These are phyloP conservation scores for Vitis vinifera DNA, from an alignment of 164 flowering plant species.

Conservation along the genomic window DNA sequence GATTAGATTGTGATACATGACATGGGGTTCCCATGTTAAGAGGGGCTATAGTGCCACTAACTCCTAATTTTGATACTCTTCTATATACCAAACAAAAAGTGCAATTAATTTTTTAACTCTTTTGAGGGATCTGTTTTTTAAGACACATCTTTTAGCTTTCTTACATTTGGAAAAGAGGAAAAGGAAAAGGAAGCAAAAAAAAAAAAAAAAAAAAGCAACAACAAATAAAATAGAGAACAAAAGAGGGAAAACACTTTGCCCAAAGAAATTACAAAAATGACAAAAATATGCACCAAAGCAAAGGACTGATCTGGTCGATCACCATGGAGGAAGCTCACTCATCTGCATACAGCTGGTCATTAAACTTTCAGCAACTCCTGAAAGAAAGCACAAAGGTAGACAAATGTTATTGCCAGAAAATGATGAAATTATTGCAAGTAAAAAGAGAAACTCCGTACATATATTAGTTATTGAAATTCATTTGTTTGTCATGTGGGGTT, in stretches of 20 bases:
- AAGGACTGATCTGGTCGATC: background rate
- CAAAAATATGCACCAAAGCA: background rate
- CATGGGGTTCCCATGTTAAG: no score
- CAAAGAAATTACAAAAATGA: background rate
- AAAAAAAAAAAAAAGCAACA: background rate
- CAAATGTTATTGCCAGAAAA: background rate
- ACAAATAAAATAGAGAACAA: no score
- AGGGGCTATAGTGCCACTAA: background rate
- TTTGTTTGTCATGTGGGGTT: no score
- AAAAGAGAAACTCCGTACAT: background rate
- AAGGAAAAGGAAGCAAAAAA: background rate
- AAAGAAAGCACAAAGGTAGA: constrained; percentile 6
- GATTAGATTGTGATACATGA: no score
- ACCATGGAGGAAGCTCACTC: constrained; percentile 11
- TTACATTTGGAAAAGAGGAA: background rate
- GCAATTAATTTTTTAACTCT: background rate
- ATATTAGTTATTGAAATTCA: no score
- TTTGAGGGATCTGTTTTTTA: no score
- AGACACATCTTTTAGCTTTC: no score
- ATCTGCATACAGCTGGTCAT: constrained; percentile 6
- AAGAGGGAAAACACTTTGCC: background rate
- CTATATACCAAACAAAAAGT: background rate
- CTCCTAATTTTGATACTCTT: background rate
- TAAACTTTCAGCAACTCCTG: constrained; percentile 54
- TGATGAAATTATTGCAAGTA: background rate